These are phyloP conservation scores for Astrothelium subdiscretum DNA, from an alignment of 495 filamentous ascomycete species.

Conservation along the genomic window DNA sequence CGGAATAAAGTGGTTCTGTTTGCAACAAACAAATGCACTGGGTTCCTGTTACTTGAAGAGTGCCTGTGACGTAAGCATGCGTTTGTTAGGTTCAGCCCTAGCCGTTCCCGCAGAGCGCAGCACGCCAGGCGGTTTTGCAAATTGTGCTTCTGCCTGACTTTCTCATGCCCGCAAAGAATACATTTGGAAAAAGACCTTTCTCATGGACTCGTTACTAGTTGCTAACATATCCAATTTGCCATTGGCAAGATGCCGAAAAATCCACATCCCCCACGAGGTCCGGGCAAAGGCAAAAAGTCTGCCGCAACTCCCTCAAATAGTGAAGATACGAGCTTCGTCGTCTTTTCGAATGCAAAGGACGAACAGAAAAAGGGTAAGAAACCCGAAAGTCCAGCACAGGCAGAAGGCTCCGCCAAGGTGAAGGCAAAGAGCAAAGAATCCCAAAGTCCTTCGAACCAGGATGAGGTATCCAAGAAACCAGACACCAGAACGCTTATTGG, in stretches of 20 bases:
- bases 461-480: slow-evolving; percentile 58
- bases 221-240: not conserved
- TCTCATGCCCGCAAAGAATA: not conserved
- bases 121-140: too few species aligned
- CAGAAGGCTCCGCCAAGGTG: slow-evolving; percentile 7
- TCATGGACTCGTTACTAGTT: not conserved
- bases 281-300: slow-evolving; percentile 18
- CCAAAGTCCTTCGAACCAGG: slow-evolving; percentile 28
- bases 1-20: too few species aligned
- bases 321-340: slow-evolving; percentile 52
- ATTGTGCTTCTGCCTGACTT: too few species aligned
- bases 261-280: slow-evolving; percentile 21
- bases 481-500: slow-evolving; percentile 82
- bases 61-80: not conserved
- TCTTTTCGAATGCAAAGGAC: slow-evolving; percentile 55
- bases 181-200: not conserved
- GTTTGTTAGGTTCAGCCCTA: not conserved
- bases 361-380: slow-evolving; percentile 37
- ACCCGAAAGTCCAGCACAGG: slow-evolving; percentile 10
- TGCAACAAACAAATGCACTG: too few species aligned
- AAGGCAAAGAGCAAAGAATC: slow-evolving; percentile 30
- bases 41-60: not conserved
- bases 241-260: slow-evolving; percentile 16
- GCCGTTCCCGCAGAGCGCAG: not conserved
- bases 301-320: slow-evolving; percentile 14